Conservation (phyloP, 2,329 filamentous ascomycete genomes). For the Beauveria australis region DNA sequence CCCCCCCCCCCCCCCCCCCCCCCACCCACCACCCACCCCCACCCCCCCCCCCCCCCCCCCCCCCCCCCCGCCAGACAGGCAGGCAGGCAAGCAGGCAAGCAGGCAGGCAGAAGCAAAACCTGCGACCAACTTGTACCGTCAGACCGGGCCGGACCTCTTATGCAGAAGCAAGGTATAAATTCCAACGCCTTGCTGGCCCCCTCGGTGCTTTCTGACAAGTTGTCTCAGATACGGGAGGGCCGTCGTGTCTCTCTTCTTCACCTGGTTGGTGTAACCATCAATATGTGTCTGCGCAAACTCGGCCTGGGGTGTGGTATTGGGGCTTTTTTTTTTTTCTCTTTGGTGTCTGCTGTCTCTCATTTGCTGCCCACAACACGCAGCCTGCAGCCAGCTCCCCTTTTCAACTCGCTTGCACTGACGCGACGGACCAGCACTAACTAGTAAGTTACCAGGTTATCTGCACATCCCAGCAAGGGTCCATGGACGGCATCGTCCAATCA, state of each 20-base stretch:
- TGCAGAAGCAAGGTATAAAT: neutral
- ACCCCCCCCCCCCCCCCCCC: no score
- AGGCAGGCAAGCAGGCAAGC: neutral
- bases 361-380: neutral
- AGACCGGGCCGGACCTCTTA: neutral
- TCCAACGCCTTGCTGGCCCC: neutral
- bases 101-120: neutral
- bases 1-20: no score
- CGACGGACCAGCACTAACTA: neutral
- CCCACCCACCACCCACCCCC: no score
- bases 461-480: neutral
- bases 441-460: neutral
- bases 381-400: neutral
- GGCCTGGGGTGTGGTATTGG: neutral
- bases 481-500: neutral
- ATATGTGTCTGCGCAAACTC: neutral
- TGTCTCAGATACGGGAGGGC: slow-evolving; percentile 3
- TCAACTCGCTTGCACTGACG: neutral
- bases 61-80: no score
- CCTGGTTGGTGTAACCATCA: neutral
- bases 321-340: neutral
- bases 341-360: neutral
- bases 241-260: neutral
- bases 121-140: no score
- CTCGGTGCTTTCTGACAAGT: neutral